Conservation (phyloP, 176 grass and related monocot genomes). For the Avena eriantha region DNA sequence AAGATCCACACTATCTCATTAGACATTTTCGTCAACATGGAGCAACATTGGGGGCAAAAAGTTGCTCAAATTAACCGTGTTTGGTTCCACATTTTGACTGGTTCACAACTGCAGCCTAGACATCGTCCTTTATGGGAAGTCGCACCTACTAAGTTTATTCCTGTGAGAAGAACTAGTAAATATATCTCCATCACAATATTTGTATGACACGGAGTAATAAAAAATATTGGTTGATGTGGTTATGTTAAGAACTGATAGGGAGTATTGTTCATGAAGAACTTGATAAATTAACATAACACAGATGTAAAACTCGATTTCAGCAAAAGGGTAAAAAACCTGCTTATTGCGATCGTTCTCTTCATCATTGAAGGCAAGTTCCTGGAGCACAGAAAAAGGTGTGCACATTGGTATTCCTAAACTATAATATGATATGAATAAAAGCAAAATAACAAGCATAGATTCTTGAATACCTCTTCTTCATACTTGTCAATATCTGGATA, state of each 20-base stretch:
- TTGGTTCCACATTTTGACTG: too few relatives aligned
- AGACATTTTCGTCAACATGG: not conserved
- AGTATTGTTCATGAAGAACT: not conserved
- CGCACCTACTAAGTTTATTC: not conserved
- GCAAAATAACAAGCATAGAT: constrained; percentile 5
- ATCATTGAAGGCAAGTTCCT: constrained; percentile 82
- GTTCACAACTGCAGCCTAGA: not conserved
- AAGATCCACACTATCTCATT: not conserved
- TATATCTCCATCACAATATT: not conserved
- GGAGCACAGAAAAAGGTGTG: constrained; percentile 22
- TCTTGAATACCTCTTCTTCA: constrained; percentile 72
- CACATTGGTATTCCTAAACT: not conserved
- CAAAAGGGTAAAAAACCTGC: constrained; percentile 56
- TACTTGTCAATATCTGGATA: constrained; percentile 93
- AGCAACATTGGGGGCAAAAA: not conserved
- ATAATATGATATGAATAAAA: constrained; percentile 2
- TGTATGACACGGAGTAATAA: not conserved
- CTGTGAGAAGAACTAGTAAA: constrained; percentile 1
- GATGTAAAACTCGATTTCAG: not conserved
- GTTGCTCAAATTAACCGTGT: too few relatives aligned
- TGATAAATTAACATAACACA: not conserved
- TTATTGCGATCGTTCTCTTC: constrained; percentile 75
- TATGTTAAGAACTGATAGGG: not conserved
- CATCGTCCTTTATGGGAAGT: not conserved
- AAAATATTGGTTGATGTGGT: not conserved